These are phyloP conservation scores for Ascomycota sp. DNA, from an alignment of 2,329 filamentous ascomycete genomes.

Conservation along the genomic window DNA sequence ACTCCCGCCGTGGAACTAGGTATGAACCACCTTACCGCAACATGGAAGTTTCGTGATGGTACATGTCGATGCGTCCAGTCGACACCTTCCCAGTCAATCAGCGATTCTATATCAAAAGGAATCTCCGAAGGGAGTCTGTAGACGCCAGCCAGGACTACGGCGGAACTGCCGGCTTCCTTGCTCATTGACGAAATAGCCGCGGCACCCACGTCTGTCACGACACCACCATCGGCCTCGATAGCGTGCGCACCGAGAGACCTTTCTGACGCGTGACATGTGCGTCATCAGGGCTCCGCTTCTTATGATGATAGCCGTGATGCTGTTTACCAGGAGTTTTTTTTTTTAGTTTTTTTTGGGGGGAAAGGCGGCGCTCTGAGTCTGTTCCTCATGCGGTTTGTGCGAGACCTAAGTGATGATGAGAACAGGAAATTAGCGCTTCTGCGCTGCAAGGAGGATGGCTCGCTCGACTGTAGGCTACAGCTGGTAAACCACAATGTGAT, in stretches of 20 bases:
- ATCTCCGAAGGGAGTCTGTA: slow-evolving; percentile 88
- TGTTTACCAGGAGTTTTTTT: slow-evolving; percentile 55
- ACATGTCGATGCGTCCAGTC: slow-evolving; percentile 52
- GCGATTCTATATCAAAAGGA: slow-evolving; percentile 55
- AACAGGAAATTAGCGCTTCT: slow-evolving; percentile 79
- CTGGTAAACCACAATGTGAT: slow-evolving; percentile 75
- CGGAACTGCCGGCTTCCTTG: slow-evolving; percentile 57
- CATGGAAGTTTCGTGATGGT: slow-evolving; percentile 59
- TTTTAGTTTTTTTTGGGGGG: too few relatives aligned
- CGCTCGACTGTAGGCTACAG: slow-evolving; percentile 71
- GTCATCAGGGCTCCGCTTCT: slow-evolving; percentile 72
- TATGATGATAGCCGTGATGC: slow-evolving; percentile 64
- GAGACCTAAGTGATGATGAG: slow-evolving; percentile 49
- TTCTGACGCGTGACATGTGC: slow-evolving; percentile 86
- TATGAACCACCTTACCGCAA: slow-evolving; percentile 2
- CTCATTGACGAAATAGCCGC: slow-evolving; percentile 67
- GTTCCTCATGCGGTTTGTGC: slow-evolving; percentile 14
- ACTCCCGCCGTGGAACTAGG: too few relatives aligned
- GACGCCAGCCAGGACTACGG: slow-evolving; percentile 73
- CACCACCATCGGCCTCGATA: slow-evolving; percentile 69
- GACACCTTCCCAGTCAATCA: slow-evolving; percentile 77
- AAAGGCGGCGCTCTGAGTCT: slow-evolving; percentile 30
- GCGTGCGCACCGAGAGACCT: slow-evolving; percentile 76
- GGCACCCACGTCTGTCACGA: slow-evolving; percentile 68
- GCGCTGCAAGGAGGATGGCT: slow-evolving; percentile 69